A percentile compares a stretch with the other conserved stretches of the same genome.
phyloP scores from a whole-genome alignment of 441 rosid genomes.

The Hura crepitans region DNA sequence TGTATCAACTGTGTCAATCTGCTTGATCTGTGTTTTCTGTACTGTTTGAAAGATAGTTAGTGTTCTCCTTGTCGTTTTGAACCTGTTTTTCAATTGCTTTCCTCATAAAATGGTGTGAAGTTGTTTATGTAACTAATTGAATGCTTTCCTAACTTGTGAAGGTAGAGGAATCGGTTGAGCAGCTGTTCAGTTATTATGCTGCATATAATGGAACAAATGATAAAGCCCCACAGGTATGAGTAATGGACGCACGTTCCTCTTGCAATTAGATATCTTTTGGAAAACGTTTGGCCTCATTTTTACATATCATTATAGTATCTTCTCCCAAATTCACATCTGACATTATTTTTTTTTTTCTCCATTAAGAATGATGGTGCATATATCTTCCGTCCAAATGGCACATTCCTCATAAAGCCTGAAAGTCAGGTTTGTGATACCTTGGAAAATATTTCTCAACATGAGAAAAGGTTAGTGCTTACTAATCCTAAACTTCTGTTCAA shows the following conservation, averaged over 20 bases:
- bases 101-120: neutral
- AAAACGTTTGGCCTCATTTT: constrained; percentile 18
- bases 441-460: constrained; percentile 12
- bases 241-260: constrained; percentile 11
- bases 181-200: constrained; percentile 68
- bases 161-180: constrained; percentile 63
- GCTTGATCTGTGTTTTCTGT: constrained; percentile 7
- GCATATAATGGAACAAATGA: constrained; percentile 66
- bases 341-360: constrained; percentile 14
- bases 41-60: neutral
- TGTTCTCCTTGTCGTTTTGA: constrained; percentile 13
- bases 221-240: constrained; percentile 72
- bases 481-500: constrained; percentile 21
- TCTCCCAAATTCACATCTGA: constrained; percentile 17
- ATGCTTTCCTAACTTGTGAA: constrained; percentile 31
- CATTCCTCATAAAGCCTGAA: constrained; percentile 54
- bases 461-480: constrained; percentile 16
- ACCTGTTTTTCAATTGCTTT: neutral
- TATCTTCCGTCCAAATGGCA: constrained; percentile 94
- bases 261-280: constrained; percentile 13
- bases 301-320: constrained; percentile 2
- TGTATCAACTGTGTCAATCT: constrained; percentile 22
- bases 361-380: constrained; percentile 85
- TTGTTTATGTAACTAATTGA: constrained; percentile 28
- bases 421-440: constrained; percentile 49